These are phyloP conservation scores for Lactarius quietus DNA, from an alignment of 768 basidiomycete species.

Conservation along the genomic window DNA sequence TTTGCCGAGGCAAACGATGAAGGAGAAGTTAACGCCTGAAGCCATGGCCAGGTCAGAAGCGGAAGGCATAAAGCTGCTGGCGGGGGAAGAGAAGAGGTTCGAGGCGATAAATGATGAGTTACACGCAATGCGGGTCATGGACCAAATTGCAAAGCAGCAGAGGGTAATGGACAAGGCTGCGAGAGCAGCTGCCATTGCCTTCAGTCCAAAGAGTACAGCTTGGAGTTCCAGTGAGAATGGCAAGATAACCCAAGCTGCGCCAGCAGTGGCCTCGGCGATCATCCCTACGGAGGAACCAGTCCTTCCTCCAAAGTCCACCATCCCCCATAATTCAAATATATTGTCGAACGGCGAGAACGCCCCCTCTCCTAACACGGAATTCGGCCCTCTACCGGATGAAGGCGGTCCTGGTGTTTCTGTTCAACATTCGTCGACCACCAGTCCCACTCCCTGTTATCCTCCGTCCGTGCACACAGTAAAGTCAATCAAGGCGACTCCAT, in stretches of 20 bases:
- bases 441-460: background rate
- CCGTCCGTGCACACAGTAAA: background rate
- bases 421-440: background rate
- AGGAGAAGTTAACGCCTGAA: background rate
- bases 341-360: background rate
- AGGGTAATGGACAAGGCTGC: slow-evolving; percentile 7
- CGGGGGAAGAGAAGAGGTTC: background rate
- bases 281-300: background rate
- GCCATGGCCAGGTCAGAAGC: background rate
- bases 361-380: background rate
- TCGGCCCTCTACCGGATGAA: background rate
- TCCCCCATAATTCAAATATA: background rate
- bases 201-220: slow-evolving; percentile 5
- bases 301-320: background rate
- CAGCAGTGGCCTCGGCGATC: background rate
- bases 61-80: background rate
- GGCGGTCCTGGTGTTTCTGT: background rate
- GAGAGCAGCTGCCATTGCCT: background rate
- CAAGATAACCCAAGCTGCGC: background rate
- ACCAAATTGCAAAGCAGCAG: background rate
- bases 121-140: background rate
- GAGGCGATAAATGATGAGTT: background rate
- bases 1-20: background rate
- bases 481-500: background rate
- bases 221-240: background rate